These are phyloP conservation scores for Chlamydomonas applanata DNA, from an alignment of 139 green algal species.

Conservation along the genomic window DNA sequence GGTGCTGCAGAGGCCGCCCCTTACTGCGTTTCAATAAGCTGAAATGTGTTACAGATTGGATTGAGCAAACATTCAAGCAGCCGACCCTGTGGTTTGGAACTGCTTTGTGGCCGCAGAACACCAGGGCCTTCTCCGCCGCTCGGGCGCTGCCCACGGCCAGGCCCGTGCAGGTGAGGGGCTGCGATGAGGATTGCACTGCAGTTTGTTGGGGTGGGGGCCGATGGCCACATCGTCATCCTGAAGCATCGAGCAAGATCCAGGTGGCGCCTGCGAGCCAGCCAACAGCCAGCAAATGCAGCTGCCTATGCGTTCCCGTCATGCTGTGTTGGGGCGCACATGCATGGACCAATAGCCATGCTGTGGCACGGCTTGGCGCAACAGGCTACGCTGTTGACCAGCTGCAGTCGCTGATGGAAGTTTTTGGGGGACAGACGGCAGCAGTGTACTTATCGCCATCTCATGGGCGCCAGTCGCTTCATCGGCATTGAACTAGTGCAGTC, in stretches of 20 bases:
- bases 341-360: neutral
- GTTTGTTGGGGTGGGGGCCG: too few species aligned
- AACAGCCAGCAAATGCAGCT: neutral
- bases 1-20: neutral
- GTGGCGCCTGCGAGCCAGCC: neutral
- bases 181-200: neutral
- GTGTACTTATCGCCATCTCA: neutral
- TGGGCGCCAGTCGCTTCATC: too few species aligned
- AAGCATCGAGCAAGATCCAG: neutral
- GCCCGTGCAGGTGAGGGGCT: slow-evolving; percentile 31
- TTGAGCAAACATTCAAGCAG: too few species aligned
- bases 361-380: too few species aligned
- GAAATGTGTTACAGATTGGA: too few species aligned
- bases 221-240: too few species aligned
- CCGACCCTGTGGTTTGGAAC: too few species aligned
- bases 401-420: too few species aligned
- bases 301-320: too few species aligned
- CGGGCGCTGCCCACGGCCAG: slow-evolving; percentile 29
- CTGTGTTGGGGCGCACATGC: neutral
- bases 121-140: slow-evolving; percentile 38
- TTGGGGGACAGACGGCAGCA: too few species aligned
- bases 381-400: too few species aligned
- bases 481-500: too few species aligned
- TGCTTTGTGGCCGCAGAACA: slow-evolving; percentile 15
- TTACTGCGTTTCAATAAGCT: neutral